Conservation (phyloP, 78 protist genomes). For the Emiliania huxleyi region DNA sequence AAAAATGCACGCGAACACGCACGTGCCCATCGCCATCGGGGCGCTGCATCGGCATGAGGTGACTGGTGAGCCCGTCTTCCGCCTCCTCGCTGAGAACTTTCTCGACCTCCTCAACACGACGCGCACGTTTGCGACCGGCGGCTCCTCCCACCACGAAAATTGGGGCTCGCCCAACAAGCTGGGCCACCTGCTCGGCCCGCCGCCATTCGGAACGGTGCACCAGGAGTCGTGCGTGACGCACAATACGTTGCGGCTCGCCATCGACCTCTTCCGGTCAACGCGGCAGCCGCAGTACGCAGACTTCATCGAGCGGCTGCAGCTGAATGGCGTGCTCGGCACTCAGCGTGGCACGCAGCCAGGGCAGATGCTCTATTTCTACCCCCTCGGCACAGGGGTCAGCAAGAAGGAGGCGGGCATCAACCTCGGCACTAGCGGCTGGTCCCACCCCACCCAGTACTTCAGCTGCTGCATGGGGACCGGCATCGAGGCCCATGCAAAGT, state of each 20-base stretch:
- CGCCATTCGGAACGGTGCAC: background rate
- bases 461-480: conserved; percentile 1
- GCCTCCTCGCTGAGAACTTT: background rate
- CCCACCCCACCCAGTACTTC: background rate
- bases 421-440: background rate
- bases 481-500: background rate
- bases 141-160: background rate
- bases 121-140: background rate
- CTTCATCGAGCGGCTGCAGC: background rate
- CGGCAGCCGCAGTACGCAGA: background rate
- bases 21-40: background rate
- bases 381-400: background rate
- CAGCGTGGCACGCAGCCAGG: conserved; percentile 1
- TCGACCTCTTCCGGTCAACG: background rate
- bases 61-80: background rate
- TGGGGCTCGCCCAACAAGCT: background rate
- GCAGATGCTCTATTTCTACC: background rate
- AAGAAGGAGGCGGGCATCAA: background rate
- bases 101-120: background rate
- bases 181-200: background rate
- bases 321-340: background rate
- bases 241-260: background rate
- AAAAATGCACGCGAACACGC: background rate
- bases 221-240: background rate
- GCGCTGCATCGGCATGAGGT: background rate